phyloP scores from a whole-genome alignment of 768 basidiomycete genomes.

The Termitomyces sp. region DNA sequence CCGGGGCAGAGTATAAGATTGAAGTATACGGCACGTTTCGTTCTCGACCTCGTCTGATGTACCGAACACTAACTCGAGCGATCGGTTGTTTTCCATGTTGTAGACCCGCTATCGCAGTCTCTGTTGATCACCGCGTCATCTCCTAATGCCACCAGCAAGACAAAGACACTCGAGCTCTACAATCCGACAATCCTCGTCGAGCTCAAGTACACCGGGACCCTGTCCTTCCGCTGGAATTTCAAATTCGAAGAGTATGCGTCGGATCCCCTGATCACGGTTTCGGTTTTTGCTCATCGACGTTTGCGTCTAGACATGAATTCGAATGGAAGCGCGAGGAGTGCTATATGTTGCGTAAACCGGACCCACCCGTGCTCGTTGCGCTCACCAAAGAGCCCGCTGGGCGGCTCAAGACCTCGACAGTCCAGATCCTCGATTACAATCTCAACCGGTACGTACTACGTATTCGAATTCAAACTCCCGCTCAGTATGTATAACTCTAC shows the following conservation, averaged over 20 bases:
- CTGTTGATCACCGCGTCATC: constrained; percentile 66
- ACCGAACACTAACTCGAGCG: background rate
- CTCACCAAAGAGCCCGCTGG: constrained; percentile 74
- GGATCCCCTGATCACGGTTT: background rate
- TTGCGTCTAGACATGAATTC: constrained; percentile 60
- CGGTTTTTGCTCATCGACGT: background rate
- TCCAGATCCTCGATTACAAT: constrained; percentile 85
- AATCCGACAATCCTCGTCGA: constrained; percentile 71
- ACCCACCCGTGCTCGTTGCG: constrained; percentile 81
- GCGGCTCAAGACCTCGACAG: constrained; percentile 53
- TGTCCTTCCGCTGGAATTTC: constrained; percentile 75
- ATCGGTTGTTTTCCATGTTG: background rate
- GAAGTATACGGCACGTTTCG: constrained; percentile 55
- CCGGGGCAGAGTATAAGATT: constrained; percentile 51
- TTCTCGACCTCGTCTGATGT: background rate
- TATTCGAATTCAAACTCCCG: background rate
- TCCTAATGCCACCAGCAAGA: constrained; percentile 60
- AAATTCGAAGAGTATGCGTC: constrained; percentile 81
- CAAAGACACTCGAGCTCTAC: constrained; percentile 69
- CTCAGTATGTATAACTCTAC: no score
- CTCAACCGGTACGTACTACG: constrained; percentile 58
- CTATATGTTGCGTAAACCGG: constrained; percentile 78
- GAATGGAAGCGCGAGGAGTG: constrained; percentile 87
- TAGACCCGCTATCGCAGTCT: constrained; percentile 71
- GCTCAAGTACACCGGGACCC: constrained; percentile 66